Evolutionary conservation across 768 basidiomycete genomes (phyloP).

Genomic region (Hericium alpestre): DNA sequence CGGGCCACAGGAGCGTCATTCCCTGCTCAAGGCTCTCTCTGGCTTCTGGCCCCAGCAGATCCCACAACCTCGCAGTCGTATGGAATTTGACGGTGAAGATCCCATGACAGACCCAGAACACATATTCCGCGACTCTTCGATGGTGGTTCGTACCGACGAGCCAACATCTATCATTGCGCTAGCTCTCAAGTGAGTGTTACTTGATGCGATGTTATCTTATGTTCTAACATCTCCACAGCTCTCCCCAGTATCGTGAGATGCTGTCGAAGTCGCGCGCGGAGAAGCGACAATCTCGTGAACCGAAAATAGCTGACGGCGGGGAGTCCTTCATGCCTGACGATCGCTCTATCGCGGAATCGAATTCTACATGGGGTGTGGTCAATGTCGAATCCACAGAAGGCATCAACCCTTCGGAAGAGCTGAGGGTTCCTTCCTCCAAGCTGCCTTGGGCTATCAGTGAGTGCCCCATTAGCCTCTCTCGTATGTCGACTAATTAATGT

Average conservation of each 20-base stretch:
- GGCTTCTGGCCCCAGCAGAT: conserved; percentile 67
- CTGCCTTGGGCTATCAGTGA: conserved; percentile 74
- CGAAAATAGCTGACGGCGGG: conserved; percentile 47
- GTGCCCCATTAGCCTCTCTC: conserved; percentile 17
- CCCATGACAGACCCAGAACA: conserved; percentile 77
- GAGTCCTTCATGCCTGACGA: conserved; percentile 95
- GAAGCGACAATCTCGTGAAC: conserved; percentile 53
- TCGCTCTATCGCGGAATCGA: conserved; percentile 66
- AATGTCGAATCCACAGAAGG: conserved; percentile 63
- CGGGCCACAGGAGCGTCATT: conserved; percentile 48
- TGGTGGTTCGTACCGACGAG: conserved; percentile 93
- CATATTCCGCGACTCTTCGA: conserved; percentile 87
- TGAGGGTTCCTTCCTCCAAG: conserved; percentile 66
- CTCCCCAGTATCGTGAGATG: conserved; percentile 75
- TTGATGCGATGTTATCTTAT: not conserved
- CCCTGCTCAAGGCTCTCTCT: conserved; percentile 74
- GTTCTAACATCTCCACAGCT: conserved; percentile 32
- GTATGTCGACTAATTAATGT: not conserved
- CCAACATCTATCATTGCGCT: conserved; percentile 97
- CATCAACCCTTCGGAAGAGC: conserved; percentile 65
- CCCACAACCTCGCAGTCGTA: conserved; percentile 37
- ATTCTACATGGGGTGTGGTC: conserved; percentile 88
- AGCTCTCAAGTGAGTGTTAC: conserved; percentile 61
- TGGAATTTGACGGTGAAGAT: conserved; percentile 53
- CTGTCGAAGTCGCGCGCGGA: conserved; percentile 67